Base-by-base conservation (phyloP, 352 stramenopile species). In the Phytopythium chamaehyphon region DNA sequence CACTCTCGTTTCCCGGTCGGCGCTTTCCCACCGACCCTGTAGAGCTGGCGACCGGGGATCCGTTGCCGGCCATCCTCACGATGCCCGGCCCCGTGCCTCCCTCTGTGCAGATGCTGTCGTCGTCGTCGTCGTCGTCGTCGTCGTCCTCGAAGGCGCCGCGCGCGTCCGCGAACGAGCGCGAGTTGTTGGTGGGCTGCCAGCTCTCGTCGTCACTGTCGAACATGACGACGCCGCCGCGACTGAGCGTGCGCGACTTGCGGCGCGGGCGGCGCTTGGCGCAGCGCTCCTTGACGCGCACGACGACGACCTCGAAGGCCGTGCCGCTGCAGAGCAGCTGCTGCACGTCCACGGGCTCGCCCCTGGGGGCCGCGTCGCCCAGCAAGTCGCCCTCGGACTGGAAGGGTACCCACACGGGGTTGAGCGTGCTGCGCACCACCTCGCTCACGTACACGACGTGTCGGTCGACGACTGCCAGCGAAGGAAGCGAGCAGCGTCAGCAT, bases 341-440 rank as follows among this genome's bases (percentile, higher is more conserved):
- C 12, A 75, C 54, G 39, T 57, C 61, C 15, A 57, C 38, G 6
- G 71, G 24, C 47, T 19, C 18, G 36, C 60, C 59, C 26, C 19
- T 5, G 6, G 40, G 19, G 1, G 35, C 6, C 19, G 19, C 21
- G 6, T 51, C 56, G 21, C 44, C 55, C 2, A 47, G 12, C 49
- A 40, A 38, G 49, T 72, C 54, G 43, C 64, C 60, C 22, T 83
- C 66, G 9, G 69, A 73, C 59, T 88, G 64, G 54, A 92, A 90
- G 9, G 81, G 81, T 56, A 92, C 71, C 81, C 81, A 92, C 57
- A 92, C 78, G 11, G 81, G 81, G 56, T 92, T 92, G 16, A 92
- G 64, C 37, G 81, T 92, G 47, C 68, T 73, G 35, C 64, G 66
- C 51, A 68, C 78, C 36, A 88, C 68, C 57, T 92, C 81, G 45